These are phyloP conservation scores for Rhizodiscina lignyota DNA, from an alignment of 495 filamentous ascomycete species.

Conservation along the genomic window DNA sequence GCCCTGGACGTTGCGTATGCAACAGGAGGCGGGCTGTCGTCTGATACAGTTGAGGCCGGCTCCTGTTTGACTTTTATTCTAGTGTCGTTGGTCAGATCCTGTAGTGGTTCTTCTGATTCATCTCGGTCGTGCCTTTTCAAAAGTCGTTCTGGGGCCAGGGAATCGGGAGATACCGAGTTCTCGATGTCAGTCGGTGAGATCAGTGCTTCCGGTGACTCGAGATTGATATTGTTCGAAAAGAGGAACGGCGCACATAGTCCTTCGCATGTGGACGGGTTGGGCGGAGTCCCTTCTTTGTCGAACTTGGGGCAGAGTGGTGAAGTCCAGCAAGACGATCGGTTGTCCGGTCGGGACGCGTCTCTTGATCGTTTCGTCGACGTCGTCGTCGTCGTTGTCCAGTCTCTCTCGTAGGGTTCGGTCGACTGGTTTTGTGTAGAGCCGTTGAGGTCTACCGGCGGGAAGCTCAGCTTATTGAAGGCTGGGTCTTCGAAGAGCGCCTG, in stretches of 20 bases:
- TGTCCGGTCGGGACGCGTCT: constrained; percentile 3
- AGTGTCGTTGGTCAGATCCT: not conserved
- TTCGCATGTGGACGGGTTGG: constrained; percentile 13
- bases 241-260: constrained; percentile 14
- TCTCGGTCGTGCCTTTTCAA: not conserved
- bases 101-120: not conserved
- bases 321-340: constrained; percentile 15
- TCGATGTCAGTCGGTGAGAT: not conserved
- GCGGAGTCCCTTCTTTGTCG: constrained; percentile 10
- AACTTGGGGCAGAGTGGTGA: constrained; percentile 17
- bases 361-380: not conserved
- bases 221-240: constrained; percentile 8
- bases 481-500: too few relatives aligned
- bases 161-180: not conserved
- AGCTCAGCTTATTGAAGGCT: too few relatives aligned
- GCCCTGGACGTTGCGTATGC: not conserved
- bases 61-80: not conserved
- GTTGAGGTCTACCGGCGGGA: too few relatives aligned
- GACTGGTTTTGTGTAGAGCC: too few relatives aligned
- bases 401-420: too few relatives aligned
- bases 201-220: not conserved
- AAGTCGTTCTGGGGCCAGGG: not conserved
- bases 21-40: too few relatives aligned
- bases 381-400: too few relatives aligned
- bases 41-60: not conserved